Evolutionary conservation across 2,329 filamentous ascomycete genomes (phyloP).

Genomic region (Botrytis elliptica): DNA sequence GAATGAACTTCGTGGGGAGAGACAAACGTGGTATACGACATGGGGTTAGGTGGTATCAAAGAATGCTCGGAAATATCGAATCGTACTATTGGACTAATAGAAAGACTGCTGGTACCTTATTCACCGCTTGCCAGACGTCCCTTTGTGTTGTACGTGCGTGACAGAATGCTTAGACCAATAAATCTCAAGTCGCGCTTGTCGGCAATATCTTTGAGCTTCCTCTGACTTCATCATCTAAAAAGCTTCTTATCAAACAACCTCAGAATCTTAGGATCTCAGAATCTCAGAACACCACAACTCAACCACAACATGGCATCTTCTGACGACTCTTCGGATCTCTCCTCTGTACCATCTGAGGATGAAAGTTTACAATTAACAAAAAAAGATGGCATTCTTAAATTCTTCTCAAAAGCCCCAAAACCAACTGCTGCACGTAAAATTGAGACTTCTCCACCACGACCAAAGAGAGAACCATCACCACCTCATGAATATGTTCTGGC

Average conservation of each 20-base stretch:
- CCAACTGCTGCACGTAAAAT: conserved; percentile 50
- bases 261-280: conserved; percentile 20
- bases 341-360: conserved; percentile 56
- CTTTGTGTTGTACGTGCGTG: conserved; percentile 25
- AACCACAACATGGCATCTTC: conserved; percentile 43
- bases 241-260: conserved; percentile 21
- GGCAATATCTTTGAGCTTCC: conserved; percentile 28
- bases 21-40: conserved; percentile 6
- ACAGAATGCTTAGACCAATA: conserved; percentile 24
- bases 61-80: conserved; percentile 21
- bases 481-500: conserved; percentile 86
- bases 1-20: conserved; percentile 13
- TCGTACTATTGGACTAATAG: conserved; percentile 21
- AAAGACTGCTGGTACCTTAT: conserved; percentile 11
- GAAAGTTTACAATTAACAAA: conserved; percentile 52
- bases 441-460: conserved; percentile 59
- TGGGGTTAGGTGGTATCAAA: conserved; percentile 9
- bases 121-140: conserved; percentile 14
- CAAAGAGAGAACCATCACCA: conserved; percentile 82
- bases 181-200: conserved; percentile 29
- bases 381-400: conserved; percentile 63
- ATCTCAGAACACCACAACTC: conserved; percentile 25
- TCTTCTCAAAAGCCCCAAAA: conserved; percentile 58
- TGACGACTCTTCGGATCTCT: conserved; percentile 64
- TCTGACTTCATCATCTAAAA: conserved; percentile 28